Conservation (phyloP, 1,284 basidiomycete species). For the Papiliotrema nemorosa region DNA sequence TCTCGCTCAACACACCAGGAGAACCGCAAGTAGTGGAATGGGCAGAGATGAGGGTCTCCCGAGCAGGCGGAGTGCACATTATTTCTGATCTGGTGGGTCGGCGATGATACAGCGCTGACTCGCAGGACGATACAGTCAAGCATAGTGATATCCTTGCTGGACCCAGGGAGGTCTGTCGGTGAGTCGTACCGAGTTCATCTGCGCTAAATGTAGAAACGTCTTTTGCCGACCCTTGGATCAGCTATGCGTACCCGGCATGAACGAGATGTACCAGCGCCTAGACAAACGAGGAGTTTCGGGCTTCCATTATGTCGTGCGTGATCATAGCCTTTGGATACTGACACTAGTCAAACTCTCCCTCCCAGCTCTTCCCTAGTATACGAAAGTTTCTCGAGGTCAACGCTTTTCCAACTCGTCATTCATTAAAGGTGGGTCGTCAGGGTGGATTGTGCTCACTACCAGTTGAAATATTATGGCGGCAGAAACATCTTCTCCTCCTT, state of each 20-base stretch:
- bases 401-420: slow-evolving; percentile 39
- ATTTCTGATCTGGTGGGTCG: not conserved
- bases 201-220: slow-evolving; percentile 47
- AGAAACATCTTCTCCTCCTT: slow-evolving; percentile 75
- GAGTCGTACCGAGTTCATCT: slow-evolving; percentile 12
- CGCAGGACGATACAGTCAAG: slow-evolving; percentile 83
- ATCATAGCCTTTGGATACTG: not conserved
- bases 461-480: slow-evolving; percentile 74
- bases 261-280: slow-evolving; percentile 71
- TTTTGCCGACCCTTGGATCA: slow-evolving; percentile 61
- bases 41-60: slow-evolving; percentile 9
- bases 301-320: slow-evolving; percentile 80
- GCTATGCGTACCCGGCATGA: slow-evolving; percentile 77
- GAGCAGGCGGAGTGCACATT: not conserved
- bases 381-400: slow-evolving; percentile 72
- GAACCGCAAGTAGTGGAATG: slow-evolving; percentile 18
- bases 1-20: slow-evolving; percentile 16
- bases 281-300: slow-evolving; percentile 61
- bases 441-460: slow-evolving; percentile 10
- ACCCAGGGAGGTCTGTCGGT: slow-evolving; percentile 64
- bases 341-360: slow-evolving; percentile 53
- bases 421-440: slow-evolving; percentile 11
- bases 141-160: slow-evolving; percentile 68
- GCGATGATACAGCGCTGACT: slow-evolving; percentile 1
- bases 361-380: slow-evolving; percentile 52